Evolutionary conservation across 1,139 yeast species (phyloP), one percentile per base, ranked within the genome.

Genomic region (Wickerhamiella pararugosa): DNA sequence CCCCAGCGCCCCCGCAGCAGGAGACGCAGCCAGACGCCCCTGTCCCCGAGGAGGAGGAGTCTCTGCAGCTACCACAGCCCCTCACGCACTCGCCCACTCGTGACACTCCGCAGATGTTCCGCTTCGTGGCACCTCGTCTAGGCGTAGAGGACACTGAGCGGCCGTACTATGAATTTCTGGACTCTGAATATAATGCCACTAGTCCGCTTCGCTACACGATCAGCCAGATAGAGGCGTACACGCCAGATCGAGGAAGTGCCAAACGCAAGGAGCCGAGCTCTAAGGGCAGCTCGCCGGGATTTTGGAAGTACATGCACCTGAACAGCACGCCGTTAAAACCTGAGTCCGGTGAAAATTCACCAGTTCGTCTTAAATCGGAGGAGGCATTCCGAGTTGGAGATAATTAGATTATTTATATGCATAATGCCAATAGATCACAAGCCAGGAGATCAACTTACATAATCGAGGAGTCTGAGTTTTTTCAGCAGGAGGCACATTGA

Each of bases 221-320:
- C 9, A 29, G 39, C 28, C 82, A 83, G 6, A 64, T 78, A 47
- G 92, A 80, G 57, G 90, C 92, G 1, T 80, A 78, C 52, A 81
- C 93, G 0, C 92, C 93, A 1, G 92, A 80, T 52, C 62, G 92
- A 40, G 90, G 90, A 1, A 67, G 73, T 27, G 29, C 43, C 21
- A 26, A 15, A 5, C 7, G 25, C 30, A 34, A 26, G 10, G 32
- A 32, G 21, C 25, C 30, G 6, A 29, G 37, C 6, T 36, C 31
- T 6, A n/a, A 21, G n/a, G 27, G 45, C 10, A 53, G 58, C 25
- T 62, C 66, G 25, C 67, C 67, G 4, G 66, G 66, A 33, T 60
- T 65, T 43, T 65, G 70, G 70, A 56, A 59, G 44, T 62, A 60
- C 50, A 60, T 64, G 62, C 63, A 62, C 40, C 46, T 60, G 7